These are phyloP conservation scores for Carex cristatella DNA, from an alignment of 176 grass and related monocot species.

Conservation along the genomic window DNA sequence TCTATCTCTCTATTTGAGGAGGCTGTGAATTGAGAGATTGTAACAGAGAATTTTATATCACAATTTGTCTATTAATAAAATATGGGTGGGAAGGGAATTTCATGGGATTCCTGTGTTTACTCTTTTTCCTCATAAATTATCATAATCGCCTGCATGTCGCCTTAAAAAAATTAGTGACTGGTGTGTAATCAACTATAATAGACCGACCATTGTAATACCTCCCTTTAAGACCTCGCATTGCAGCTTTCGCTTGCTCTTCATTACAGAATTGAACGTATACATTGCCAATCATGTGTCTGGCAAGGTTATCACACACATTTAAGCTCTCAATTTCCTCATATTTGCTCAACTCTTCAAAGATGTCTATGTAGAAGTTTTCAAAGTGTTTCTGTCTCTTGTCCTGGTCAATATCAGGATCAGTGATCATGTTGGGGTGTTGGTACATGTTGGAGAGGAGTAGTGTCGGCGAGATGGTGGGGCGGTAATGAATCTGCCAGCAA, in stretches of 20 bases:
- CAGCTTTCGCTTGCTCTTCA: conserved; percentile 30
- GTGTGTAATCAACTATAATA: conserved; percentile 41
- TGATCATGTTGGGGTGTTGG: conserved; percentile 40
- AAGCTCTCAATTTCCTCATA: conserved; percentile 31
- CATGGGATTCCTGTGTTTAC: too few relatives aligned
- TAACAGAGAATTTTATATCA: too few relatives aligned
- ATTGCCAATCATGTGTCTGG: conserved; percentile 41
- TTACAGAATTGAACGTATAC: conserved; percentile 33
- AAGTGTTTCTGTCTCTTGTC: conserved; percentile 39
- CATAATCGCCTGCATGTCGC: conserved; percentile 30
- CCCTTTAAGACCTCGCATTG: conserved; percentile 29
- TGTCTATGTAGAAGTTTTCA: conserved; percentile 38
- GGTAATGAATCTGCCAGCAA: conserved; percentile 36
- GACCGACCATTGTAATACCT: conserved; percentile 29
- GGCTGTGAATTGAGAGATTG: too few relatives aligned
- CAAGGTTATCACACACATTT: conserved; percentile 40
- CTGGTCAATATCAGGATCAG: conserved; percentile 20
- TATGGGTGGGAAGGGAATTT: too few relatives aligned
- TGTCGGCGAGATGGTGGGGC: conserved; percentile 36
- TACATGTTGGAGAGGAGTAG: conserved; percentile 38
- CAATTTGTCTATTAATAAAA: too few relatives aligned
- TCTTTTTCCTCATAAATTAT: too few relatives aligned
- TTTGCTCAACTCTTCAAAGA: conserved; percentile 39
- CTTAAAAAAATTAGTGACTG: conserved; percentile 32
- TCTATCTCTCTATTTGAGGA: too few relatives aligned